Evolutionary conservation across 768 basidiomycete species (phyloP), one percentile per base, ranked within the genome.

Genomic region (Leccinum truebloodii): DNA sequence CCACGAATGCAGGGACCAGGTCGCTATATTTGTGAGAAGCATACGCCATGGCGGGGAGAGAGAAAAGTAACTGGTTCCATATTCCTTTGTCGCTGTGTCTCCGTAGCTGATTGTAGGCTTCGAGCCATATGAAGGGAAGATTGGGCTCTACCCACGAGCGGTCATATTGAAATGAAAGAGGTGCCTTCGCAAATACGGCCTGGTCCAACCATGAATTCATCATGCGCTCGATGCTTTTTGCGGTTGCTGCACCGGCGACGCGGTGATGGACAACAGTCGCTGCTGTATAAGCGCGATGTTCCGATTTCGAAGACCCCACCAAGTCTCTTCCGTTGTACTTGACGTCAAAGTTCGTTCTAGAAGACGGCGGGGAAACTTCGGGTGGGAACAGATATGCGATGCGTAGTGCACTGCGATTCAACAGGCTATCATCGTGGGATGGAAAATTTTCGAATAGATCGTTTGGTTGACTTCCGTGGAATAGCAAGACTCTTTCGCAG

Each of bases 21-120:
- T 59, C 57, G 2, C 34, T 20, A 4, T 49, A 37, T 0, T 59
- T 9, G 2, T 66, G 44, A 1, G 69, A 71, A 3, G 54, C 52
- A 61, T 76, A 78, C 13, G 63, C 68, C 67, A 77, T 69, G 2
- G 75, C 67, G 4, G 75, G 64, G 6, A 78, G 63, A 4, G 70
- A 66, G 52, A 79, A 79, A 12, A 68, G 52, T 10, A 79, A 24
- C 18, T 61, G 66, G 16, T 32, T 67, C 57, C 62, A 64, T 48
- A 69, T 59, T 12, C 22, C 7, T 22, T 56, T 59, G 1, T 56
- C 16, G 28, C 49, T 30, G 14, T 50, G 2, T 16, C 10, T n/a
- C 48, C 71, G 71, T 24, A 70, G 69, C 7, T 67, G 51, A n/a
- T 73, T 54, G 49, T 76, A 78, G 1, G 67, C 50, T 14, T 68